Base-by-base conservation (phyloP, 768 basidiomycete genomes). In the Hericium alpestre region DNA sequence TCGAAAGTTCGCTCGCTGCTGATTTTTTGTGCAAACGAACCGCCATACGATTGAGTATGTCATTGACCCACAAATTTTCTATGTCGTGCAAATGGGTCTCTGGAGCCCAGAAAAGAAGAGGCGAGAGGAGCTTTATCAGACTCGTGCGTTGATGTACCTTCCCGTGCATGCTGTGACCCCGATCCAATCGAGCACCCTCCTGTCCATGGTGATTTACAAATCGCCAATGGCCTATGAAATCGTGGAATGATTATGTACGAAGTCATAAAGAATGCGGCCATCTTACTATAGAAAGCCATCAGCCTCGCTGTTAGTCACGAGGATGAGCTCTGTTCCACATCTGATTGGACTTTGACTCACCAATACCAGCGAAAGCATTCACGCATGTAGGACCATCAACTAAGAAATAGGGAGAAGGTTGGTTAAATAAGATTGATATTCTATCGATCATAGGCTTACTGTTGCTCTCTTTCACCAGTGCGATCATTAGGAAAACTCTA, bases 151-250 rank as follows among this genome's bases (percentile, higher is more conserved):
- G 22, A 5, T 15, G 47, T 16, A 2, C 27, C 25, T 32, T 22
- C 2, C 27, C 37, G 38, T 52, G 59, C 3, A 62, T 38, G 5
- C 54, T 54, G 16, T 58, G 11, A 5, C 46, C 37, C 49, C 52
- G 39, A n/a, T 46, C n/a, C 22, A 62, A 40, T 3, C 59, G 56
- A 7, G 59, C 61, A 16, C 51, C 41, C 4, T 18, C 41, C 49
- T 61, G 59, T 15, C 61, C 61, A 8, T 62, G 61, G 49, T 49
- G 54, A 37, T 61, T 53, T 18, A 61, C 20, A 20, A 58, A 62
- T 38, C 54, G 55, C 56, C 56, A 60, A 50, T 62, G 56, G 22
- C 50, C 61, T 62, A 18, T n/a, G 39, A 25, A 4, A 2, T 25
- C 5, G 25, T 4, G 25, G 32, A 22, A 2, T 0, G 7, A 38